A percentile compares a stretch with the other conserved stretches of the same genome.
Evolutionary conservation across 2,329 filamentous ascomycete species (phyloP).

Genomic region (Torrubiellomyces zombiae): DNA sequence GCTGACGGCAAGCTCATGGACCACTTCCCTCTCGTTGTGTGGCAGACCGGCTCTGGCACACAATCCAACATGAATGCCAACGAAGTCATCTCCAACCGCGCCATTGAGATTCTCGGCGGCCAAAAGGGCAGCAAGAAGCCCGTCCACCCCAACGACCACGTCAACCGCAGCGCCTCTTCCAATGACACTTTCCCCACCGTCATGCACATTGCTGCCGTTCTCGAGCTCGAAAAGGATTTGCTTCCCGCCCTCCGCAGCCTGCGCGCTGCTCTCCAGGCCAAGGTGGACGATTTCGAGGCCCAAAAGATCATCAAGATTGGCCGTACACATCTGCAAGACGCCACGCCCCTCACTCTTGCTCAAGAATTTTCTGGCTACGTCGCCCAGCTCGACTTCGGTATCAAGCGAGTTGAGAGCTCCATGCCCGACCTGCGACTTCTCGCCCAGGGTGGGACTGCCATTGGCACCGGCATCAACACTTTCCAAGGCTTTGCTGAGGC

Average conservation of each 20-base stretch:
- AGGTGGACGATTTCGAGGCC: slow-evolving; percentile 72
- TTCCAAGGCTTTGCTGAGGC: slow-evolving; percentile 90
- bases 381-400: slow-evolving; percentile 79
- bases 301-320: slow-evolving; percentile 97
- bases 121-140: slow-evolving; percentile 94
- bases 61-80: slow-evolving; percentile 99
- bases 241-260: slow-evolving; percentile 71
- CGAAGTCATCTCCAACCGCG: slow-evolving; percentile 98
- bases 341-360: slow-evolving; percentile 83
- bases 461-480: slow-evolving; percentile 95
- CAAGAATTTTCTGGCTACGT: slow-evolving; percentile 98
- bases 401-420: slow-evolving; percentile 68
- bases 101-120: slow-evolving; percentile 92
- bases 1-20: slow-evolving; percentile 85
- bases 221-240: slow-evolving; percentile 77
- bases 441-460: slow-evolving; percentile 90
- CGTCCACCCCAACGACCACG: slow-evolving; percentile 97
- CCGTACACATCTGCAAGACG: slow-evolving; percentile 92
- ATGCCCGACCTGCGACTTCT: slow-evolving; percentile 75
- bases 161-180: slow-evolving; percentile 97
- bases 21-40: slow-evolving; percentile 96
- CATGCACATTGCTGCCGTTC: slow-evolving; percentile 96
- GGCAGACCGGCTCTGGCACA: slow-evolving; percentile 97
- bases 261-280: slow-evolving; percentile 68
- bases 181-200: slow-evolving; percentile 99